Base-by-base conservation (phyloP, 1,284 basidiomycete genomes). In the Agaricales sp. region DNA sequence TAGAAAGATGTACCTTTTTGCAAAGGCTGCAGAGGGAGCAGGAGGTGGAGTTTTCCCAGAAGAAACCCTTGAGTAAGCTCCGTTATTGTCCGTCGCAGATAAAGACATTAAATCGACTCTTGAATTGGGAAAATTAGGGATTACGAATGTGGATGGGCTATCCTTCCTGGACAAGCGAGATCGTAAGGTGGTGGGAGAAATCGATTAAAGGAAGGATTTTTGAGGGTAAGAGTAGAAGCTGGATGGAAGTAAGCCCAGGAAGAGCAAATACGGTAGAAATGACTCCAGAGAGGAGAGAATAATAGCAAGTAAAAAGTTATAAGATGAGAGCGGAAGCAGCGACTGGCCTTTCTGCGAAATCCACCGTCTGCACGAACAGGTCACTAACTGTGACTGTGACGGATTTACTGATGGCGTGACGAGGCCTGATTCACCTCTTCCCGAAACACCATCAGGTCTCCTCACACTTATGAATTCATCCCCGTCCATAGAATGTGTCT, bases 21-120 rank as follows among this genome's bases (percentile, higher is more conserved):
- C 87, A 66, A 75, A 92, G 24, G 87, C 89, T 57, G 89, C 88
- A 53, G 89, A 92, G 50, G 89, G 88, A 19, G 89, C 89, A 47
- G 88, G 89, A 53, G 88, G 88, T 52, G 89, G 88, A 2, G 89
- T 90, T 69, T 90, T 90, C 55, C 87, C 87, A 62, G 84, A 83
- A 57, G 85, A 74, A 63, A 75, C 78, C 71, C 84, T 82, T 60
- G 82, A 74, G 77, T 84, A 88, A 65, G 80, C 74, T 70, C 74
- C 73, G 67, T 75, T 80, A 69, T 78, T 82, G 78, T 86, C 82
- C 62, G 75, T 74, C 67, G 86, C 78, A 64, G 87, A 87, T 75
- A 89, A 79, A 73, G 86, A 89, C 86, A 88, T 88, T 82, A 82
- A 81, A 80, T 65, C 63, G 65, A 69, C 61, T 71, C 71, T 71